phyloP scores from a whole-genome alignment of 2,329 filamentous ascomycete genomes.

The Atkinsonella hypoxylon region DNA sequence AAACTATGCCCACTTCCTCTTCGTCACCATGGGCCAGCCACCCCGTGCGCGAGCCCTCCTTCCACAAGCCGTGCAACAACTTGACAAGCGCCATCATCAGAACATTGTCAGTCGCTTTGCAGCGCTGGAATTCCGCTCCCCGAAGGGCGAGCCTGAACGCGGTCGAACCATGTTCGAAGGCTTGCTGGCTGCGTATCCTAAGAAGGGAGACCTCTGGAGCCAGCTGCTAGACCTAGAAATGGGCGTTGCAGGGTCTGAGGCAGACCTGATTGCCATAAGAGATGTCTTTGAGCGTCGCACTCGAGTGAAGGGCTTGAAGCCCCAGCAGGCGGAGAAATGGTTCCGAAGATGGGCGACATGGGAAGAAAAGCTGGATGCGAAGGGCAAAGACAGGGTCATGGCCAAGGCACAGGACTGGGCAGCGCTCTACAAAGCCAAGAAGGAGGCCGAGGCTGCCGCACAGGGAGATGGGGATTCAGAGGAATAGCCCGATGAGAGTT shows the following conservation, averaged over 20 bases:
- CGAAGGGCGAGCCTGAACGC: slow-evolving; percentile 73
- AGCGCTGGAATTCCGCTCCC: slow-evolving; percentile 78
- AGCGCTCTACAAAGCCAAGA: slow-evolving; percentile 34
- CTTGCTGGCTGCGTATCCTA: slow-evolving; percentile 71
- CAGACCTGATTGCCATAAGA: slow-evolving; percentile 46
- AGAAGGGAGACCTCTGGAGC: slow-evolving; percentile 87
- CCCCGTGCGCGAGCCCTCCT: slow-evolving; percentile 70
- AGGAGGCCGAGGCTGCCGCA: slow-evolving; percentile 25
- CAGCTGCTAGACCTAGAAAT: slow-evolving; percentile 81
- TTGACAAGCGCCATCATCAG: slow-evolving; percentile 52
- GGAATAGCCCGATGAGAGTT: neutral
- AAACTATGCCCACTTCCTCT: slow-evolving; percentile 91
- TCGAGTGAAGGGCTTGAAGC: slow-evolving; percentile 60
- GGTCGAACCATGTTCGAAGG: slow-evolving; percentile 92
- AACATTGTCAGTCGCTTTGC: slow-evolving; percentile 79
- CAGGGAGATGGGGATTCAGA: slow-evolving; percentile 21
- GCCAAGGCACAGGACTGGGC: slow-evolving; percentile 62
- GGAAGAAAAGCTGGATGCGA: slow-evolving; percentile 61
- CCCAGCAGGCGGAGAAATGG: slow-evolving; percentile 71
- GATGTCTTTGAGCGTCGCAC: slow-evolving; percentile 74
- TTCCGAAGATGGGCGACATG: slow-evolving; percentile 89
- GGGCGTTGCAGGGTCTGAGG: slow-evolving; percentile 40
- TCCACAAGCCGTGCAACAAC: slow-evolving; percentile 70
- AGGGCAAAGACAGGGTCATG: slow-evolving; percentile 59
- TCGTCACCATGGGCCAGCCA: slow-evolving; percentile 57